These are phyloP conservation scores for Metschnikowia koreensis DNA, from an alignment of 805 yeast genomes.

Conservation along the genomic window DNA sequence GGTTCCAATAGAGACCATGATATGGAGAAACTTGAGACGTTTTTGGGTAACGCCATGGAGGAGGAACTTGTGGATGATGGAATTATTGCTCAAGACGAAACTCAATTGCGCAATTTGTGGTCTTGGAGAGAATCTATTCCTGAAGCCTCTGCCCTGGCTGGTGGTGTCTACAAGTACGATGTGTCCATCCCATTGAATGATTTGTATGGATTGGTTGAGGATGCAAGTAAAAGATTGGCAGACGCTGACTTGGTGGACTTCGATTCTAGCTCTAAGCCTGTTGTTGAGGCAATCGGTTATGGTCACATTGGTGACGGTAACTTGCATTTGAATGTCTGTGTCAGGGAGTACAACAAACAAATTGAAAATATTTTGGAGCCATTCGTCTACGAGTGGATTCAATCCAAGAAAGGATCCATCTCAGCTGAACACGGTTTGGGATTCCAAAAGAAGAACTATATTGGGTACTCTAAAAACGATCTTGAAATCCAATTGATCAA, in stretches of 20 bases:
- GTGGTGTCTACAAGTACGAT: constrained; percentile 97
- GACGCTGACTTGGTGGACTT: constrained; percentile 57
- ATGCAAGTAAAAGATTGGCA: constrained; percentile 58
- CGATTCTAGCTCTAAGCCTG: constrained; percentile 68
- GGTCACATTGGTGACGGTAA: constrained; percentile 99
- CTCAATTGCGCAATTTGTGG: constrained; percentile 84
- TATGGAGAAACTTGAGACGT: constrained; percentile 80
- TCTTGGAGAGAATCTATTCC: constrained; percentile 93
- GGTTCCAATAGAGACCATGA: constrained; percentile 95
- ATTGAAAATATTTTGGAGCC: constrained; percentile 88
- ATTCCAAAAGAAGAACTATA: constrained; percentile 89
- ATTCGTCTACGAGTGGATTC: constrained; percentile 89
- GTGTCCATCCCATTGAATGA: constrained; percentile 85
- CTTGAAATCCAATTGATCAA: constrained; percentile 73
- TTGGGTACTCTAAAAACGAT: constrained; percentile 78
- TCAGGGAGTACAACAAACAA: constrained; percentile 72
- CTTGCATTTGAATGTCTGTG: constrained; percentile 89
- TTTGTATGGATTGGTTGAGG: constrained; percentile 80
- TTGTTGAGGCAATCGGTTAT: constrained; percentile 86
- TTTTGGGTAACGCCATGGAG: constrained; percentile 83
- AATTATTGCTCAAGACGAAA: constrained; percentile 91
- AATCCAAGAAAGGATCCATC: constrained; percentile 73
- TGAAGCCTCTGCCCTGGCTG: constrained; percentile 79
- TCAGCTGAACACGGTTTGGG: constrained; percentile 98
- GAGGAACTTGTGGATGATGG: constrained; percentile 86